Percentiles rank a stretch among this genome's conserved stretches.
Conservation (phyloP, 2,329 filamentous ascomycete genomes). For the Chaetomiaceae sp. region DNA sequence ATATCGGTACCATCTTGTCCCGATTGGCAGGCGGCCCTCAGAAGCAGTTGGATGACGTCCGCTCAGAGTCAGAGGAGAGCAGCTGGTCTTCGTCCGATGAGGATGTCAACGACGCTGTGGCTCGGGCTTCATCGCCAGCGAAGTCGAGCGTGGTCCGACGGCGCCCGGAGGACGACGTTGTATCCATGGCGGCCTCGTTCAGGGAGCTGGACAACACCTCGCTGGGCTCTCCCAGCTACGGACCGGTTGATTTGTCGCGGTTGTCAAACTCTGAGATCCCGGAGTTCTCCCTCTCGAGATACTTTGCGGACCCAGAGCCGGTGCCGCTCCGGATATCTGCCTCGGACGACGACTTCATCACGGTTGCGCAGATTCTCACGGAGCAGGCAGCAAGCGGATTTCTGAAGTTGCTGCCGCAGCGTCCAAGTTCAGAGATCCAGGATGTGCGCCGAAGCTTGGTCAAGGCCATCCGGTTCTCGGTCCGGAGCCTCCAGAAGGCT, state of each 20-base stretch:
- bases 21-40: constrained; percentile 36
- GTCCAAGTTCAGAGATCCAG: constrained; percentile 22
- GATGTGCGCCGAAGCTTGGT: constrained; percentile 41
- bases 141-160: constrained; percentile 44
- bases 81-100: constrained; percentile 51
- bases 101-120: constrained; percentile 47
- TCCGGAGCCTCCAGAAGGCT: constrained; percentile 43
- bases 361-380: constrained; percentile 65
- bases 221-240: constrained; percentile 44
- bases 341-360: constrained; percentile 58
- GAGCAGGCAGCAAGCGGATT: constrained; percentile 60
- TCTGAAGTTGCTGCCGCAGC: constrained; percentile 34
- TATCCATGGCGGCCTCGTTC: constrained; percentile 49
- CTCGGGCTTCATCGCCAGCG: constrained; percentile 46
- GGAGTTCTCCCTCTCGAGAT: constrained; percentile 49
- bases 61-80: constrained; percentile 45
- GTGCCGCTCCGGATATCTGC: constrained; percentile 41
- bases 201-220: constrained; percentile 46
- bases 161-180: constrained; percentile 48
- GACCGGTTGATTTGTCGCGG: constrained; percentile 46
- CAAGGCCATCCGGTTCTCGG: constrained; percentile 43
- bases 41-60: constrained; percentile 35
- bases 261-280: constrained; percentile 45
- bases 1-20: constrained; percentile 36
- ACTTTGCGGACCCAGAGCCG: constrained; percentile 58